Evolutionary conservation across 345 rosid species (phyloP), one percentile per base, ranked within the genome.

Genomic region (Zanthoxylum bungeanum): DNA sequence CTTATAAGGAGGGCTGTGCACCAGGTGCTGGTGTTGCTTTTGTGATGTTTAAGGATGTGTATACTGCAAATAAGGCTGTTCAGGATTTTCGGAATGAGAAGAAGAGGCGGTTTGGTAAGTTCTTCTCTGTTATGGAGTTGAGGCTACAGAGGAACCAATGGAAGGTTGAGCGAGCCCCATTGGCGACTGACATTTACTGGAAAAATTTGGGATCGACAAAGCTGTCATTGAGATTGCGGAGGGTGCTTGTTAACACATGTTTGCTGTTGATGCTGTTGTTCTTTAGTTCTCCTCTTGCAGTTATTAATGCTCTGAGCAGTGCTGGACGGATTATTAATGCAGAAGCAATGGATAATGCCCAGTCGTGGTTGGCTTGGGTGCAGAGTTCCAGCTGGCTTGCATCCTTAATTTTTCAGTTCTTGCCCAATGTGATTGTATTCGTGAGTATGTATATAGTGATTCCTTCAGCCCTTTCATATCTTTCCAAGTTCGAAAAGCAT

Each of bases 171-270:
- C 85, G 98, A 81, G 98, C 99, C 9, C 98, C 98, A 0, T 78
- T 92, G 78, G 98, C 99, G 19, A 82, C 98, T 21, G 99, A 95
- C 76, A 95, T 95, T 50, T 92, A 95, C 75, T 92, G 99, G 99
- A 95, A 91, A 66, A 88, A 95, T 87, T 77, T 95, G 85, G 99
- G 99, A 49, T 73, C 87, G 28, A 85, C 99, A 34, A 92, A 92
- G 76, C 64, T 87, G 40, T 93, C 97, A 2, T 73, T 89, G 70
- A 88, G 78, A 51, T 61, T 88, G 33, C 77, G 94, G 69, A 87
- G 98, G 72, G 88, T 91, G 73, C 75, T 88, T 80, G 98, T 92
- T 30, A 95, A 92, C 76, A 80, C 93, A 0, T 92, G 96, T 83
- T 85, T 95, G 64, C 69, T 95, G 61, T 81, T 95, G 78, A 78